A percentile compares a stretch with the other conserved stretches of the same genome.
Conservation (phyloP, 208 protist genomes). For the Acanthamoeba sp. region DNA sequence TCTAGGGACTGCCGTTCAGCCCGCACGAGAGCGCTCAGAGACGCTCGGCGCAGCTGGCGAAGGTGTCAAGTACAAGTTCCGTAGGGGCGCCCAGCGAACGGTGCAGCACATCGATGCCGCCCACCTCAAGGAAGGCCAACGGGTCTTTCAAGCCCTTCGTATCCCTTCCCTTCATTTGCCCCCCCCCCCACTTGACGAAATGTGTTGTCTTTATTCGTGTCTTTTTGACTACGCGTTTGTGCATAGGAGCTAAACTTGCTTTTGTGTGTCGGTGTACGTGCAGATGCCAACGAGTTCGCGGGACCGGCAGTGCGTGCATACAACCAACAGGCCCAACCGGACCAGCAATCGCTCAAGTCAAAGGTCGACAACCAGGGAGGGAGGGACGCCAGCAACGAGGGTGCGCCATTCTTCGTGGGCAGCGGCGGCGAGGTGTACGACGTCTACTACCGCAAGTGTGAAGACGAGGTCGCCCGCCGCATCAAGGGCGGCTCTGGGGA, state of each 20-base stretch:
- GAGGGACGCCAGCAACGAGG: not conserved
- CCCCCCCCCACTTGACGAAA: not conserved
- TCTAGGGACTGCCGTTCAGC: not conserved
- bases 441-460: constrained; percentile 66
- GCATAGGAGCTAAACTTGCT: not conserved
- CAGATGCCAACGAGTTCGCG: constrained; percentile 61
- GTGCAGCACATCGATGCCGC: constrained; percentile 57
- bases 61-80: constrained; percentile 56
- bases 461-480: constrained; percentile 18
- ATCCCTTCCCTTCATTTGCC: constrained; percentile 15
- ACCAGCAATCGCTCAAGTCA: not conserved
- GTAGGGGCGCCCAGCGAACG: constrained; percentile 26
- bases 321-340: not conserved
- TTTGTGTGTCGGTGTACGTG: not conserved
- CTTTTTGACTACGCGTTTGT: not conserved
- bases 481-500: constrained; percentile 41
- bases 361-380: not conserved
- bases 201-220: not conserved
- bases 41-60: not conserved
- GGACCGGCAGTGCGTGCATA: not conserved
- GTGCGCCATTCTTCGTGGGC: constrained; percentile 29
- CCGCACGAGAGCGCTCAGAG: not conserved
- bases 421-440: constrained; percentile 45
- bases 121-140: constrained; percentile 41
- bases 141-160: constrained; percentile 55